Percentiles rank a stretch among this genome's conserved stretches.
These are phyloP conservation scores for Microthlaspi erraticum DNA, from an alignment of 345 rosid genomes.

Conservation along the genomic window DNA sequence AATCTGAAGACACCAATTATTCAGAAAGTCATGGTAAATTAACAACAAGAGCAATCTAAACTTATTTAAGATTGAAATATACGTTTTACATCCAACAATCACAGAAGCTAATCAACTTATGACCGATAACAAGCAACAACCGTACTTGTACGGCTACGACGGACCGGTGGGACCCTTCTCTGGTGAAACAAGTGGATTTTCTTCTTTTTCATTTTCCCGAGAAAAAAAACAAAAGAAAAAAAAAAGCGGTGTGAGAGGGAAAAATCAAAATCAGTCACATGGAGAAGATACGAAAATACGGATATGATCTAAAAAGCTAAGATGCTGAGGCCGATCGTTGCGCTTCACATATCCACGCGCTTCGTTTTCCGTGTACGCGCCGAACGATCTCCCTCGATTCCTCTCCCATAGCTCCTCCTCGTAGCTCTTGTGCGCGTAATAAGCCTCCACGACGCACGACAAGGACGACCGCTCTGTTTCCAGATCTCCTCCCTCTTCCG, in stretches of 20 bases:
- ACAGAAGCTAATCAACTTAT: constrained; percentile 17
- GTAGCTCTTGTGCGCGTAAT: constrained; percentile 66
- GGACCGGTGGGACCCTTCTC: constrained; percentile 15
- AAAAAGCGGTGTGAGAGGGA: not conserved
- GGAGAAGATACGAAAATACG: constrained; percentile 58
- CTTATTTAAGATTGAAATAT: not conserved
- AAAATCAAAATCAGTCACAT: constrained; percentile 42
- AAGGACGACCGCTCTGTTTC: constrained; percentile 3
- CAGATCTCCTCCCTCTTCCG: constrained; percentile 10
- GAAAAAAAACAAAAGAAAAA: too few relatives aligned
- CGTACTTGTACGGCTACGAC: constrained; percentile 35
- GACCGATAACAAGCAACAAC: constrained; percentile 13
- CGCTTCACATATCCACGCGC: constrained; percentile 75
- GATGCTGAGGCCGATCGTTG: constrained; percentile 67
- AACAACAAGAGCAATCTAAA: not conserved
- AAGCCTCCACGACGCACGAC: constrained; percentile 55
- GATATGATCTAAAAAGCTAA: constrained; percentile 74
- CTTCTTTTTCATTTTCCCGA: not conserved
- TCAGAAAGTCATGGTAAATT: not conserved
- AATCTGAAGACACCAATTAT: not conserved
- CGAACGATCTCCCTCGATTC: constrained; percentile 53
- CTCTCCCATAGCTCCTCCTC: constrained; percentile 68
- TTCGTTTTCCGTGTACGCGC: constrained; percentile 61
- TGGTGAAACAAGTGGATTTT: not conserved
- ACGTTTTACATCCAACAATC: constrained; percentile 25